Conservation (phyloP, 1,284 basidiomycete genomes). For the Macrocystidia cucumis region DNA sequence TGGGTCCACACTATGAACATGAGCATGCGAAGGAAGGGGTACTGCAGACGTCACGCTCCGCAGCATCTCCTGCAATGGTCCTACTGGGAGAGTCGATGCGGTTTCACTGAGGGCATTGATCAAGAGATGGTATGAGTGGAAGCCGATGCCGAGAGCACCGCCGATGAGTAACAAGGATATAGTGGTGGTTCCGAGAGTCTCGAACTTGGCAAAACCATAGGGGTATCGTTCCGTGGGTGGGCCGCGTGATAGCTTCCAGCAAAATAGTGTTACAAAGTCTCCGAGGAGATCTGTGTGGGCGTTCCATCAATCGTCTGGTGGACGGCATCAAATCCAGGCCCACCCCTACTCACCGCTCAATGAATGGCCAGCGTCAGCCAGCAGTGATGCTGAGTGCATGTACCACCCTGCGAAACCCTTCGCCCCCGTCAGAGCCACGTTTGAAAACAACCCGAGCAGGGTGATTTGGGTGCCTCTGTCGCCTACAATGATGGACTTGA, state of each 20-base stretch:
- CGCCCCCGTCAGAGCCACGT: conserved; percentile 73
- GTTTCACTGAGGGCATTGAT: conserved; percentile 60
- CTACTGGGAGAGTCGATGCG: conserved; percentile 45
- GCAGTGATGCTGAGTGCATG: conserved; percentile 84
- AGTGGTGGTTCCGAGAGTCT: conserved; percentile 85
- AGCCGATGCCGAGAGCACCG: conserved; percentile 87
- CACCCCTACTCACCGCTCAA: conserved; percentile 73
- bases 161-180: conserved; percentile 79
- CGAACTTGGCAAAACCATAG: conserved; percentile 90
- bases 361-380: conserved; percentile 96
- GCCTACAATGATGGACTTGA: conserved; percentile 22
- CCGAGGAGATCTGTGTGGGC: conserved; percentile 60
- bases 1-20: conserved; percentile 69
- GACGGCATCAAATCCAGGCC: too few relatives aligned
- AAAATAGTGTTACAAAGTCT: conserved; percentile 90
- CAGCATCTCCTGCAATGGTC: conserved; percentile 53
- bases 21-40: conserved; percentile 41
- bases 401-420: conserved; percentile 87
- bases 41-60: conserved; percentile 48
- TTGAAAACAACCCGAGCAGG: conserved; percentile 80
- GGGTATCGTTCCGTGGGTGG: conserved; percentile 76
- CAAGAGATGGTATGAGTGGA: conserved; percentile 86
- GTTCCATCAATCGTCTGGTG: too few relatives aligned
- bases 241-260: conserved; percentile 83
- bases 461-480: conserved; percentile 84